phyloP scores from a whole-genome alignment of 495 filamentous ascomycete species.

The Penicillium turbatum region DNA sequence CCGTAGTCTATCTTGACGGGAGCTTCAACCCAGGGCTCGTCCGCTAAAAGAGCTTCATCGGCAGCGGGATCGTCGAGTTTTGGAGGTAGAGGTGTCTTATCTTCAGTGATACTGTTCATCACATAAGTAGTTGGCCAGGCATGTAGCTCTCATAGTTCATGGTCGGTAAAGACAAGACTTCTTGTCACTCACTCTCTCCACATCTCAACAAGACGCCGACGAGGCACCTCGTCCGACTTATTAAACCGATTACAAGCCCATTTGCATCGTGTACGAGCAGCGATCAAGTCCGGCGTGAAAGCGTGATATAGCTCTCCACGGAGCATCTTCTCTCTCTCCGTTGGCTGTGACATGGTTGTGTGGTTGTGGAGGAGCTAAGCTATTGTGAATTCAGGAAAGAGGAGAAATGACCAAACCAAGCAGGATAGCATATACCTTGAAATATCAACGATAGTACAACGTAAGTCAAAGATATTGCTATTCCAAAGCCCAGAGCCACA shows the following conservation, averaged over 20 bases:
- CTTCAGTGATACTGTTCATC: slow-evolving; percentile 49
- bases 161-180: not conserved
- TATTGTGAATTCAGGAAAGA: no score
- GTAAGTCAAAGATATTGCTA: no score
- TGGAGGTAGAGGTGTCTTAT: slow-evolving; percentile 59
- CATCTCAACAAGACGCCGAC: slow-evolving; percentile 59
- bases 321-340: slow-evolving; percentile 36
- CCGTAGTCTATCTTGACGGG: slow-evolving; percentile 76
- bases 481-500: not conserved
- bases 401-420: no score
- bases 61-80: slow-evolving; percentile 46
- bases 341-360: slow-evolving; percentile 19
- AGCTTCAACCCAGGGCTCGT: slow-evolving; percentile 66
- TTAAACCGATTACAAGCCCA: slow-evolving; percentile 61
- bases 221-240: slow-evolving; percentile 49
- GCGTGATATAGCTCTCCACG: slow-evolving; percentile 47
- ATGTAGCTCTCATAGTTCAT: not conserved
- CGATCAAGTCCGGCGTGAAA: slow-evolving; percentile 51
- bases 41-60: slow-evolving; percentile 55
- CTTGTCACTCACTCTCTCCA: slow-evolving; percentile 62
- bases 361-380: no score
- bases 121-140: no score
- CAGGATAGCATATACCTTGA: no score
- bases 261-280: slow-evolving; percentile 55
- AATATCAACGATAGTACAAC: no score